Evolutionary conservation across 495 filamentous ascomycete species (phyloP), one percentile per base, ranked within the genome.

Genomic region (Trichoderma reesei): DNA sequence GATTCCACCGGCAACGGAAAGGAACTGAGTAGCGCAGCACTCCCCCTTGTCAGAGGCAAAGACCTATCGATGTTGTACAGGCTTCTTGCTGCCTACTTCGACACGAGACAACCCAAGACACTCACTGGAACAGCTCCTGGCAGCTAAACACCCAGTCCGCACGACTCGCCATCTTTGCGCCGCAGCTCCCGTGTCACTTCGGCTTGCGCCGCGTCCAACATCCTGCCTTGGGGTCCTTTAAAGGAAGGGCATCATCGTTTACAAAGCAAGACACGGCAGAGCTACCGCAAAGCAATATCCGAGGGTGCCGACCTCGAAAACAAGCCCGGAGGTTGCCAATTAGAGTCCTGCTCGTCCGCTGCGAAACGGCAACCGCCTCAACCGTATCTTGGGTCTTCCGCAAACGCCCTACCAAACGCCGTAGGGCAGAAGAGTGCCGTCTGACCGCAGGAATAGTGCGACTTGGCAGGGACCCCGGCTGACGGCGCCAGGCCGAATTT

Each of bases 391-490:
- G 20, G 18, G 9, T 33, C 11, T 9, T 26, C 51, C 8, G 51
- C 51, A 56, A 56, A 56, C 51, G 51, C 51, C 48, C 48, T 56
- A 56, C 26, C 51, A 56, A 33, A 56, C 51, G 51, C 51, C 51
- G 51, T 56, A 56, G 51, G 51, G 51, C 51, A 56, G 51, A 56
- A 34, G 51, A 56, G 51, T 56, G 51, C 51, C 51, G 51, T 56
- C 51, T 56, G 51, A 56, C 51, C 51, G 51, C 51, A 56, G 51
- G 51, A 56, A 34, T 56, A 56, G 51, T 56, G 51, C 51, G 51
- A 56, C 51, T 56, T 56, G 51, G 51, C 51, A 56, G 51, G 51
- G 51, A 56, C 51, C 51, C 51, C 51, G 51, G 51, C 51, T 56
- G 51, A 56, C 51, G 51, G 51, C 51, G 51, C 51, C 51, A 56